Conservation (phyloP, 352 stramenopile genomes). For the Phytophthora fragariae region DNA sequence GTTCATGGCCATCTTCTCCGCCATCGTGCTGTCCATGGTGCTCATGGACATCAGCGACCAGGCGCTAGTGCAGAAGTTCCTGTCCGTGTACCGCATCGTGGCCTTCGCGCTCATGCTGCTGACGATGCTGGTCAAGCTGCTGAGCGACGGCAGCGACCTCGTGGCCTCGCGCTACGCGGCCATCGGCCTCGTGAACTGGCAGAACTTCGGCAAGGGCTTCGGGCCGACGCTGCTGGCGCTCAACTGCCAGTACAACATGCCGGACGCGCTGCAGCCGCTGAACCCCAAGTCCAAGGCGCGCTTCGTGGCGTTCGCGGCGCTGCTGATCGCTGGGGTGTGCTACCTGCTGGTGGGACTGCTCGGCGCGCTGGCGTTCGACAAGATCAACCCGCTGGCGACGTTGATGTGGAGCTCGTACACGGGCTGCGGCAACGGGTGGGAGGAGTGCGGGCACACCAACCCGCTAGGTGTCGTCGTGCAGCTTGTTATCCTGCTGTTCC, state of each 20-base stretch:
- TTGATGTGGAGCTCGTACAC: constrained; percentile 86
- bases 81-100: constrained; percentile 84
- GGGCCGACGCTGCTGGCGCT: constrained; percentile 83
- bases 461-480: constrained; percentile 68
- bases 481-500: constrained; percentile 85
- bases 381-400: constrained; percentile 79
- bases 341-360: constrained; percentile 82
- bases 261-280: constrained; percentile 81
- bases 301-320: constrained; percentile 66
- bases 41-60: constrained; percentile 89
- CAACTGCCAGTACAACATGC: constrained; percentile 92
- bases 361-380: constrained; percentile 77
- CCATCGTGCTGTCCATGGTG: constrained; percentile 82
- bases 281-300: constrained; percentile 70
- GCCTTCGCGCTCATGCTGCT: constrained; percentile 80
- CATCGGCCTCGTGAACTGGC: constrained; percentile 76
- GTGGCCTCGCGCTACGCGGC: constrained; percentile 49
- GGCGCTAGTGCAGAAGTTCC: constrained; percentile 80
- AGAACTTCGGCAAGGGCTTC: constrained; percentile 85
- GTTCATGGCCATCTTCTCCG: constrained; percentile 79
- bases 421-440: constrained; percentile 84
- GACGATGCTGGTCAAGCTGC: constrained; percentile 79
- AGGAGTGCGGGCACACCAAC: constrained; percentile 54
- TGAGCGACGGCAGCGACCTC: constrained; percentile 57
- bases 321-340: constrained; percentile 73